Percentiles rank a stretch among this genome's conserved stretches.
Conservation (phyloP, 345 rosid genomes). For the Murraya koenigii region DNA sequence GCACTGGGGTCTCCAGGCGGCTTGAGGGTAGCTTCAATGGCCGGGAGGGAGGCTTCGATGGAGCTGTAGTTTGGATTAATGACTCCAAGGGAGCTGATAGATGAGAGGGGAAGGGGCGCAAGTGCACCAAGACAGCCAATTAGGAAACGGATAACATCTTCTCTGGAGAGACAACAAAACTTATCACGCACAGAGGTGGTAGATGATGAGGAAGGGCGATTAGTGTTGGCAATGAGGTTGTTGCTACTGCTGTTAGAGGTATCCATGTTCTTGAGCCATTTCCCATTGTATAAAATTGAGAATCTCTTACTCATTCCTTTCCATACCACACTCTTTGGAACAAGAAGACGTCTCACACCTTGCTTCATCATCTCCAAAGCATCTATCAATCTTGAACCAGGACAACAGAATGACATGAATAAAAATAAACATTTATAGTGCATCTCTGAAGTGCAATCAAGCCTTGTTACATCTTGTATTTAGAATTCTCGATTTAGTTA, state of each 20-base stretch:
- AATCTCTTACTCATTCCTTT: slow-evolving; percentile 98
- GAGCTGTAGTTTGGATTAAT: slow-evolving; percentile 56
- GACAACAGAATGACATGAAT: slow-evolving; percentile 16
- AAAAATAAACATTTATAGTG: not conserved
- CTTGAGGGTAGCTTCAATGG: slow-evolving; percentile 52
- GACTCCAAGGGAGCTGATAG: slow-evolving; percentile 70
- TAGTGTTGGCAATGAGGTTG: slow-evolving; percentile 37
- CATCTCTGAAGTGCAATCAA: not conserved
- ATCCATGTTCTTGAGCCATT: slow-evolving; percentile 88
- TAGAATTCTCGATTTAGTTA: not conserved
- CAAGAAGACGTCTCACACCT: slow-evolving; percentile 86
- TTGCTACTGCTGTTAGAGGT: slow-evolving; percentile 50
- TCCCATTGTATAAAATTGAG: slow-evolving; percentile 75
- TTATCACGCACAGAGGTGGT: slow-evolving; percentile 50
- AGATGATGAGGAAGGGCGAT: slow-evolving; percentile 63
- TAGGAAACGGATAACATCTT: slow-evolving; percentile 86
- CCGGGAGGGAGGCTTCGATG: slow-evolving; percentile 72
- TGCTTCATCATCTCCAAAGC: slow-evolving; percentile 99
- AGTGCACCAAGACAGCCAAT: slow-evolving; percentile 97
- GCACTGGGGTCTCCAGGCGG: slow-evolving; percentile 74
- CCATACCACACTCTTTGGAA: slow-evolving; percentile 72
- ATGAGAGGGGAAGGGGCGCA: slow-evolving; percentile 89
- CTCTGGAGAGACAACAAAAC: slow-evolving; percentile 95
- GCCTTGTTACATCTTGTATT: not conserved
- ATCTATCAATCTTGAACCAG: slow-evolving; percentile 69